Evolutionary conservation across 768 basidiomycete species (phyloP), one percentile per base, ranked within the genome.

Genomic region (Coprinellus micaceus): DNA sequence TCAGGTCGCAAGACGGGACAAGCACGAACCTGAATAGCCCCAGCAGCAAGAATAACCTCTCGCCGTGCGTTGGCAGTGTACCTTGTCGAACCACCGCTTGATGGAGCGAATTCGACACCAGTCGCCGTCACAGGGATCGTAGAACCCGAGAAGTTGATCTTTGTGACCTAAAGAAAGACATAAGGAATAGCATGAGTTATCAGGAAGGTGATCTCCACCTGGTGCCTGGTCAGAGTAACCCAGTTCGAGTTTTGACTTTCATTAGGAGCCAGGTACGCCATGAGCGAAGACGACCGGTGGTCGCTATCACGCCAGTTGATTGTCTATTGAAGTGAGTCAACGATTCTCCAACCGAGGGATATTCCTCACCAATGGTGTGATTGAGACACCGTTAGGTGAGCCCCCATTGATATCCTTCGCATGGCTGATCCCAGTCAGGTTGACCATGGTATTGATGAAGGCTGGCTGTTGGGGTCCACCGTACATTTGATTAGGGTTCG

Each of bases 1-100:
- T 37, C 10, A 48, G 33, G 12, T 11, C 9, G 13, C 15, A 25
- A 45, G 21, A 1, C 12, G 25, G 41, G 39, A 30, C 21, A 39
- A 37, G 19, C 49, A 39, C 50, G 12, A 29, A 74, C 74, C 61
- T 74, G 65, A 53, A 83, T 78, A 1, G 80, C 77, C 17, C 82
- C 82, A 3, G 80, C 82, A 29, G 80, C 77, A 5, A 83, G 52
- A 58, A 84, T 80, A 44, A 82, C 79, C 51, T 84, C 82, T 22
- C 71, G 69, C 6, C 74, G 68, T 0, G 79, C 82, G 26, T 60
- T 61, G 1, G 76, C 79, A 5, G 66, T 71, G 61, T 77, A 79
- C 7, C 73, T 64, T 4, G 71, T 72, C 2, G 69, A 64, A 25
- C 69, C 69, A 25, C 69, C 71, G 43, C 64, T 69, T 2, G 78